Conservation (phyloP, 345 rosid genomes). For the Excoecaria agallocha region DNA sequence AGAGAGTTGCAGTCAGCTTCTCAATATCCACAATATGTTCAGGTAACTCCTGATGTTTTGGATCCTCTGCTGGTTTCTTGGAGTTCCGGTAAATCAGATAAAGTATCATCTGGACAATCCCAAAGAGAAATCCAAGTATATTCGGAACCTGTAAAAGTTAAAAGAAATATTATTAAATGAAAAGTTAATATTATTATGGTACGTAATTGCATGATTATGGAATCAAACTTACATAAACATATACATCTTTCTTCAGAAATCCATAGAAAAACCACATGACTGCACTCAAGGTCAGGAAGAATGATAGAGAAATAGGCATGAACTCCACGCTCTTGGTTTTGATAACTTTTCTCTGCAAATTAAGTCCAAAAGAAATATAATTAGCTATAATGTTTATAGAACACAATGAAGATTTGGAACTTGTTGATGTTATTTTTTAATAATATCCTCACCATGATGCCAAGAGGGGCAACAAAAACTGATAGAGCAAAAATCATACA, state of each 20-base stretch:
- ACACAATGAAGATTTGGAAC: no score
- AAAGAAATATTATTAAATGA: neutral
- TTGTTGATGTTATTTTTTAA: no score
- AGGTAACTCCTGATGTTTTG: conserved; percentile 13
- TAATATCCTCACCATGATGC: conserved; percentile 49
- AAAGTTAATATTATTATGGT: neutral
- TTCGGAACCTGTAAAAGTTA: conserved; percentile 44
- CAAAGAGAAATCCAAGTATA: conserved; percentile 46
- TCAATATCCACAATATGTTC: conserved; percentile 38
- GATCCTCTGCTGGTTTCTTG: neutral
- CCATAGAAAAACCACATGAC: conserved; percentile 58
- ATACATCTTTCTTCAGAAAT: conserved; percentile 17
- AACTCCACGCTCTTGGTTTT: conserved; percentile 69
- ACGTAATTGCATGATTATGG: neutral
- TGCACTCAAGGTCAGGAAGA: conserved; percentile 53
- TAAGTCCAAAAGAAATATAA: neutral
- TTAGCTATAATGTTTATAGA: no score
- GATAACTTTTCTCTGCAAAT: conserved; percentile 75
- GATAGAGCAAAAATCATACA: conserved; percentile 66
- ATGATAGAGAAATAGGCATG: conserved; percentile 61
- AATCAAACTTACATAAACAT: conserved; percentile 21
- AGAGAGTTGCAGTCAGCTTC: conserved; percentile 38
- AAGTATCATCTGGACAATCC: conserved; percentile 52
- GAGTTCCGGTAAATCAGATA: conserved; percentile 42
- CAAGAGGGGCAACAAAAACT: conserved; percentile 88